Conservation (phyloP, 768 basidiomycete genomes). For the Tulasnella calospora region DNA sequence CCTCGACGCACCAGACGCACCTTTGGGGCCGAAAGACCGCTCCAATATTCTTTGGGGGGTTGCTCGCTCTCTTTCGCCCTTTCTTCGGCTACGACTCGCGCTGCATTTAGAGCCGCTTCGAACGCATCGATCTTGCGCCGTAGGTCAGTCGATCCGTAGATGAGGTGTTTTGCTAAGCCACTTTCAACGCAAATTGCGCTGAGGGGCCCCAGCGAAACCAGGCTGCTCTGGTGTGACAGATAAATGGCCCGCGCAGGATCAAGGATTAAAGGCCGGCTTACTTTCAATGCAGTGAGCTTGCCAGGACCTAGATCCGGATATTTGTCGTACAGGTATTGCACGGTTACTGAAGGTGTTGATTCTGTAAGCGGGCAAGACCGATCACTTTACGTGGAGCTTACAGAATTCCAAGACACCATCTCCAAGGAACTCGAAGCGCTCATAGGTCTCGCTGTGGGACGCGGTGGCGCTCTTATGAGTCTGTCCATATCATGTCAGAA, state of each 20-base stretch:
- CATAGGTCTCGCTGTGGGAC: slow-evolving; percentile 56
- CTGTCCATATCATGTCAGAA: slow-evolving; percentile 38
- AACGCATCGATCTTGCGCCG: slow-evolving; percentile 53
- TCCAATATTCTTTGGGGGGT: slow-evolving; percentile 62
- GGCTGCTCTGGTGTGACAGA: slow-evolving; percentile 53
- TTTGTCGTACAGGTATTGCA: slow-evolving; percentile 62
- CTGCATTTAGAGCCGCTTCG: slow-evolving; percentile 42
- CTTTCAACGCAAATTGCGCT: slow-evolving; percentile 70
- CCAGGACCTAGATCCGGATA: slow-evolving; percentile 65
- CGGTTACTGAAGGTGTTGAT: slow-evolving; percentile 51
- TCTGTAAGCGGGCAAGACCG: not conserved
- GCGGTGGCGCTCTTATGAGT: slow-evolving; percentile 61
- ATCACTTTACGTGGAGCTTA: slow-evolving; percentile 38
- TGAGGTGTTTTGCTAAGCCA: slow-evolving; percentile 59
- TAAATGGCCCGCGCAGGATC: not conserved
- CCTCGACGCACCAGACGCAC: slow-evolving; percentile 38
- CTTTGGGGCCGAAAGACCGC: slow-evolving; percentile 71
- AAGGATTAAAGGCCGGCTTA: slow-evolving; percentile 30
- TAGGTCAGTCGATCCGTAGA: slow-evolving; percentile 53
- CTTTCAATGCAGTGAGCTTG: slow-evolving; percentile 75
- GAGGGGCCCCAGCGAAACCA: slow-evolving; percentile 77
- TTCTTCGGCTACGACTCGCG: slow-evolving; percentile 46
- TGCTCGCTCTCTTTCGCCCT: slow-evolving; percentile 49
- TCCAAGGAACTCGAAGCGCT: slow-evolving; percentile 78
- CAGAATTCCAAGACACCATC: slow-evolving; percentile 82